Conservation (phyloP, 495 filamentous ascomycete species). For the Podospora sp. region DNA sequence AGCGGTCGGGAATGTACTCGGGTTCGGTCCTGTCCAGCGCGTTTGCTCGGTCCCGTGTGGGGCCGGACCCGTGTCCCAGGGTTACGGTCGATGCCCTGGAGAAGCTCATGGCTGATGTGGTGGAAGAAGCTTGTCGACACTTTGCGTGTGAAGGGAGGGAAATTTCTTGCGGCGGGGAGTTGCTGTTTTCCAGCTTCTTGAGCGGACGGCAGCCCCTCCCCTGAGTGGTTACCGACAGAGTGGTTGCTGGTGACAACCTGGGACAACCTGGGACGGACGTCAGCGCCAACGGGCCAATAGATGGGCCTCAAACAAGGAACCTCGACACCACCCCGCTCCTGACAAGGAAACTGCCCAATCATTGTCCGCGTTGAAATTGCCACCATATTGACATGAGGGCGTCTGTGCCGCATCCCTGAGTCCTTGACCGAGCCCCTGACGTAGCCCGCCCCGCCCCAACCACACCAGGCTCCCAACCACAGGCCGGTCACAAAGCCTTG, state of each 20-base stretch:
- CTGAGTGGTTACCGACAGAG: slow-evolving; percentile 7
- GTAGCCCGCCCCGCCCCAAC: background rate
- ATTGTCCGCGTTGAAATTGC: background rate
- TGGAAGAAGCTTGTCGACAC: background rate
- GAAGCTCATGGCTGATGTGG: background rate
- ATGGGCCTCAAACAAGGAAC: background rate
- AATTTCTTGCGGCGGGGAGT: background rate
- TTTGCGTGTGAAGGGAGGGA: background rate
- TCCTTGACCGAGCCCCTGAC: too few relatives aligned
- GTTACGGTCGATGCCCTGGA: slow-evolving; percentile 3
- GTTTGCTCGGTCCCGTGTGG: background rate
- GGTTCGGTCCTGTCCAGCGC: background rate
- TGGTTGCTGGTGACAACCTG: background rate
- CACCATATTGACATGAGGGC: too few relatives aligned
- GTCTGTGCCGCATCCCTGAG: slow-evolving; percentile 7
- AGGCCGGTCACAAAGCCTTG: background rate
- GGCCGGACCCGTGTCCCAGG: background rate
- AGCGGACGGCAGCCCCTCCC: background rate
- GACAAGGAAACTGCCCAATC: background rate
- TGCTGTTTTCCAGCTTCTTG: background rate
- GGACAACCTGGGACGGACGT: background rate
- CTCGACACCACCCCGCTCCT: background rate
- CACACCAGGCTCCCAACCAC: background rate
- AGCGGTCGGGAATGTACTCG: background rate
- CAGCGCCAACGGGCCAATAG: slow-evolving; percentile 1